These are phyloP conservation scores for Exsudoporus frostii DNA, from an alignment of 768 basidiomycete species.

Conservation along the genomic window DNA sequence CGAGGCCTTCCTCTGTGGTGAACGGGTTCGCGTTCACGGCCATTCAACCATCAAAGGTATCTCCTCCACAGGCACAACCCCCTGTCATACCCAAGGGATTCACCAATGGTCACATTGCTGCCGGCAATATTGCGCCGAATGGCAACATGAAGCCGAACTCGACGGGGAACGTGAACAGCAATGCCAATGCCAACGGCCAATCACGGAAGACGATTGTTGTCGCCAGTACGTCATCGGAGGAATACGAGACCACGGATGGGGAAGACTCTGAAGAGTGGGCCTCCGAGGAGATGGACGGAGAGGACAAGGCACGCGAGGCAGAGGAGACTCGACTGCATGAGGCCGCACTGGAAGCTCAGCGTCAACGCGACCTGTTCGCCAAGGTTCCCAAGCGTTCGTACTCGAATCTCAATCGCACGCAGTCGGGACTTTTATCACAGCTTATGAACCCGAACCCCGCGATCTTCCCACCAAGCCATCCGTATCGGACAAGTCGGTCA, in stretches of 20 bases:
- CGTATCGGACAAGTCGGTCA: conserved; percentile 52
- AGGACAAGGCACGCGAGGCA: conserved; percentile 33
- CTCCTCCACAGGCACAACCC: conserved; percentile 12
- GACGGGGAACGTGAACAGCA: conserved; percentile 9
- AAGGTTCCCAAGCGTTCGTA: conserved; percentile 69
- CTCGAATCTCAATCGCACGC: conserved; percentile 50
- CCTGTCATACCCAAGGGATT: conserved; percentile 19
- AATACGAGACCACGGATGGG: conserved; percentile 53
- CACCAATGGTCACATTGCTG: neutral
- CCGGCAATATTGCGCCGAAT: conserved; percentile 8
- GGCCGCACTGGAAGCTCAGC: conserved; percentile 61
- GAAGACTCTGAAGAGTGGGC: conserved; percentile 62
- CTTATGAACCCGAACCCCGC: conserved; percentile 70
- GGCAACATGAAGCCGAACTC: conserved; percentile 16
- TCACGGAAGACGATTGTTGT: conserved; percentile 45
- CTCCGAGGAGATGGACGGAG: conserved; percentile 49
- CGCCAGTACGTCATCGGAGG: conserved; percentile 42
- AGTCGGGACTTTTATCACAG: conserved; percentile 60
- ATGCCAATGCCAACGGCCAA: conserved; percentile 23
- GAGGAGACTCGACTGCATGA: conserved; percentile 38
- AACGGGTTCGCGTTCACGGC: conserved; percentile 13
- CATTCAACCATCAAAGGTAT: conserved; percentile 7
- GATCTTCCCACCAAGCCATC: conserved; percentile 56
- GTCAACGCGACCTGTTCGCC: conserved; percentile 64
- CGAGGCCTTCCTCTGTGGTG: conserved; percentile 1